phyloP scores from a whole-genome alignment of 1,284 basidiomycete genomes.

The Moesziomyces sp. region DNA sequence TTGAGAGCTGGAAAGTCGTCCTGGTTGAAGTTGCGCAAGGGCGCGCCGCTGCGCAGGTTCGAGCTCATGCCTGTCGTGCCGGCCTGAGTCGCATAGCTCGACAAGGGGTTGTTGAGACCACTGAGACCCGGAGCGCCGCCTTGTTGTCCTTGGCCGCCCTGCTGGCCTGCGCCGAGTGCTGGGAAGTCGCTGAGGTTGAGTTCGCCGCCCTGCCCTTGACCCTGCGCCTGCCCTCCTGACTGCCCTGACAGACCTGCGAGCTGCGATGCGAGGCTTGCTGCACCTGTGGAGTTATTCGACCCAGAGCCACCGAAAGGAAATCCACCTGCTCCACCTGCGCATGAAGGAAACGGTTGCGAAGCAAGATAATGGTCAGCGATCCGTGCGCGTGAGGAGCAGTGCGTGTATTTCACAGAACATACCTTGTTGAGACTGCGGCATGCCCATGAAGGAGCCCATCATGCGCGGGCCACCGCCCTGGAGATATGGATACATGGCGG shows the following conservation, averaged over 20 bases:
- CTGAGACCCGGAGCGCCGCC: conserved; percentile 45
- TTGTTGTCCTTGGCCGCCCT: conserved; percentile 38
- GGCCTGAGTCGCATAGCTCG: conserved; percentile 59
- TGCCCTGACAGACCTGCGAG: conserved; percentile 41
- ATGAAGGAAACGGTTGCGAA: conserved; percentile 1
- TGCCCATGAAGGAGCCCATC: conserved; percentile 49
- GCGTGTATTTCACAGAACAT: neutral
- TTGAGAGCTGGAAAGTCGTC: conserved; percentile 66
- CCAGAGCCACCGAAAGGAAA: conserved; percentile 56
- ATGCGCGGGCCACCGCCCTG: conserved; percentile 49
- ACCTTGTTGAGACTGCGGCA: conserved; percentile 52
- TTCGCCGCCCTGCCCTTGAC: conserved; percentile 45
- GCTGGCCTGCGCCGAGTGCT: conserved; percentile 46
- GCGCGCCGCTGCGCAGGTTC: conserved; percentile 38
- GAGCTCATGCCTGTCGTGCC: conserved; percentile 43
- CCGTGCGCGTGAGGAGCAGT: neutral
- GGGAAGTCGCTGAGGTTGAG: conserved; percentile 60
- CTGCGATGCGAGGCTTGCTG: conserved; percentile 46
- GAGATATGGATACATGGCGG: conserved; percentile 51
- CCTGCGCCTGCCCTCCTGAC: conserved; percentile 38
- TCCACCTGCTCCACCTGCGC: conserved; percentile 28
- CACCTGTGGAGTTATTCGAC: conserved; percentile 45
- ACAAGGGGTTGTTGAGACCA: conserved; percentile 36
- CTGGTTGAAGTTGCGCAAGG: conserved; percentile 52
- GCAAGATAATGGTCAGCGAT: neutral